Evolutionary conservation across 495 filamentous ascomycete species (phyloP), one percentile per base, ranked within the genome.

Genomic region (Penicillium chermesinum): DNA sequence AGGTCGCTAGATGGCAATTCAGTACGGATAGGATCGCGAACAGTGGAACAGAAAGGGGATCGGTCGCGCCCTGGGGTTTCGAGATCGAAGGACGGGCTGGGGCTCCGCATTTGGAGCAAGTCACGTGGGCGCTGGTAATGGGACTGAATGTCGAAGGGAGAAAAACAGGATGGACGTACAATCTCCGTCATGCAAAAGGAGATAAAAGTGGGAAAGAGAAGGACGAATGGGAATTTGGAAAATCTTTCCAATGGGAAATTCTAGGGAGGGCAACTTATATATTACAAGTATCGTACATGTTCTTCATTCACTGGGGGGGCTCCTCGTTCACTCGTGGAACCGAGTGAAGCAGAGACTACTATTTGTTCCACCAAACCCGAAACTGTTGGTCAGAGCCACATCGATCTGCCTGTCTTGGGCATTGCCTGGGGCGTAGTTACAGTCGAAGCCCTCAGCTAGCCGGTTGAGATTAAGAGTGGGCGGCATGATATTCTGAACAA

Each of bases 291-390:
- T 51, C 17, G 25, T 50, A 54, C 42, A 52, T 20, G 17, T 19
- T n/a, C n/a, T n/a, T n/a, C n/a, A n/a, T n/a, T n/a, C 25, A 44
- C 10, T 34, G 25, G 14, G 8, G 32, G 5, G 3, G 17, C 7
- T 18, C 2, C 15, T 4, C 9, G 4, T 1, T 25, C 17, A 39
- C 37, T 52, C 46, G 46, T 41, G 40, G 25, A 54, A 55, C 15
- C 56, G 54, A 27, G 66, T 78, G 64, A 98, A 95, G 50, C 89
- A 91, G 36, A 98, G 70, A 51, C 80, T 88, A 37, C 91, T 91
- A 71, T 97, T 97, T 7, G 93, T 98, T 21, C 93, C 93, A 8
- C 93, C 93, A 72, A 98, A 98, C 1, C 93, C 93, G 75, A 98
- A 98, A 60, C 91, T 97, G 59, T 98, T 98, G 15, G 88, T 89